Evolutionary conservation across 2,329 filamentous ascomycete genomes (phyloP), one percentile per base, ranked within the genome.

Genomic region (Monosporascus sp.): DNA sequence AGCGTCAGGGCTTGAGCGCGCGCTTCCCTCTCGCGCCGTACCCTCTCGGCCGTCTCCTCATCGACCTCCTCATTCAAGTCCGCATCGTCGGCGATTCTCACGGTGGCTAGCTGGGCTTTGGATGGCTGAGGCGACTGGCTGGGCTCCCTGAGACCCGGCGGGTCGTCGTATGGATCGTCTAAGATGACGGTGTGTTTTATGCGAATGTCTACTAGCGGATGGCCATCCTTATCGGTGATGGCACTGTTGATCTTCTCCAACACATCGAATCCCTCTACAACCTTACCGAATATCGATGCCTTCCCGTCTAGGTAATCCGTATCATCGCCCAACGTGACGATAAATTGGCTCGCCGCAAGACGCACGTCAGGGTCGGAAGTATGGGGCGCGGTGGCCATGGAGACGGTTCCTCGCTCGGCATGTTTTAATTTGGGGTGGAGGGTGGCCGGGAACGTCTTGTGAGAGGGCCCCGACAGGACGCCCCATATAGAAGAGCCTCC

Each of bases 401-500:
- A 97, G 56, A 99, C 92, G 15, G 90, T 97, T 51, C 93, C 93
- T 61, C 89, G 85, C 70, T 96, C 90, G 41, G 82, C 74, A 71
- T 99, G 94, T 70, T 94, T 96, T 62, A 96, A 75, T 68, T 93
- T 96, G 6, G 87, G 87, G 61, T 91, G 85, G 63, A 97, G 87
- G 58, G 92, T 83, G n/a, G 91, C 88, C 9, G 83, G 78, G 67
- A 97, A 97, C 3, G 87, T 88, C 64, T 87, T 86, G 64, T 87
- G 85, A 18, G 85, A 77, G 15, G 86, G 77, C 44, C 80, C 86
- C 24, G 89, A 83, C 25, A 96, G 69, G 51, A 90, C 70, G 43
- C 91, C 91, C 93, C 93, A 97, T 75, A 97, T 90, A 44, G 90
- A 96, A 48, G 86, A 88, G 60, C 94, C 93, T 61, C 93, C 93